Evolutionary conservation across 1,284 basidiomycete genomes (phyloP).

Genomic region (Leucoagaricus sp.): DNA sequence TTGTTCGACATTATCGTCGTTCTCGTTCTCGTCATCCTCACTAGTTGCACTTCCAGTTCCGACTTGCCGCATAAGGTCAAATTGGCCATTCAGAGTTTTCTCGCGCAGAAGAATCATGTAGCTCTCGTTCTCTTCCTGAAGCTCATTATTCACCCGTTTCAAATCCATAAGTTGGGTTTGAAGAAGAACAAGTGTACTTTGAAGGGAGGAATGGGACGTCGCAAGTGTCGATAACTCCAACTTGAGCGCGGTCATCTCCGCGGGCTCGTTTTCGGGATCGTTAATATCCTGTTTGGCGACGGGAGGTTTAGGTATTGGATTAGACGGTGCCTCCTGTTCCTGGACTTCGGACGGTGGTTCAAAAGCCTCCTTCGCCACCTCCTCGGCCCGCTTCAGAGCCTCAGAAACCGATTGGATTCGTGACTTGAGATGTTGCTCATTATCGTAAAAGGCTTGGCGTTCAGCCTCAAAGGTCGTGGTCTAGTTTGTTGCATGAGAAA

Average conservation of each 20-base stretch:
- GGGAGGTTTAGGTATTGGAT: constrained; percentile 26
- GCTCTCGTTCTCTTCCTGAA: constrained; percentile 93
- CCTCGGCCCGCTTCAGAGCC: constrained; percentile 57
- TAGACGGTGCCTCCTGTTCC: constrained; percentile 41
- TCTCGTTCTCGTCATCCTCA: constrained; percentile 49
- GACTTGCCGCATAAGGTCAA: constrained; percentile 72
- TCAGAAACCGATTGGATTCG: constrained; percentile 79
- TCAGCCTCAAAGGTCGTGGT: constrained; percentile 81
- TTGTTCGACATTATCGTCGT: constrained; percentile 50
- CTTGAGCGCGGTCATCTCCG: constrained; percentile 79
- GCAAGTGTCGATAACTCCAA: constrained; percentile 81
- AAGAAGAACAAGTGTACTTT: constrained; percentile 73
- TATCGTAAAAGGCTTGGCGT: constrained; percentile 84
- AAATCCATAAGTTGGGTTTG: constrained; percentile 78
- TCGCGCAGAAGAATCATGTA: constrained; percentile 92
- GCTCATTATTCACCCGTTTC: constrained; percentile 76
- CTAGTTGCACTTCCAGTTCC: constrained; percentile 48
- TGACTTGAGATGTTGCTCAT: constrained; percentile 85
- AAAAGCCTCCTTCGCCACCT: constrained; percentile 25
- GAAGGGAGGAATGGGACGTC: constrained; percentile 76
- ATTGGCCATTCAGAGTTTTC: constrained; percentile 84
- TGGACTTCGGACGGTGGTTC: constrained; percentile 32
- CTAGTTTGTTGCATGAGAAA: constrained; percentile 38
- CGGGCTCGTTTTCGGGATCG: constrained; percentile 72
- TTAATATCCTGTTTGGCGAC: constrained; percentile 39